Evolutionary conservation across 306 rosid genomes (phyloP).

Genomic region (Calophaca sinica): DNA sequence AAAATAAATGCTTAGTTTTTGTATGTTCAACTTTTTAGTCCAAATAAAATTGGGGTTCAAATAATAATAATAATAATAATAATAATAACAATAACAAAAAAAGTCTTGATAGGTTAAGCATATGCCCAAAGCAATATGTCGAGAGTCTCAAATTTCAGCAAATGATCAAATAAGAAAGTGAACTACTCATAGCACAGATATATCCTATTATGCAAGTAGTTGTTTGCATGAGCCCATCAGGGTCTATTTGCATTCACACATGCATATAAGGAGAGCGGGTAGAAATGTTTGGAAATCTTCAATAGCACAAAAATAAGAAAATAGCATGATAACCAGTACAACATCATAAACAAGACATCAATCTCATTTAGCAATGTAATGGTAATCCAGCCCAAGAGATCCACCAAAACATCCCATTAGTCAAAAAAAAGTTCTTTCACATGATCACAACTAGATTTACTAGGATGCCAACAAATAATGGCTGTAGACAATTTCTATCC

Average conservation of each 20-base stretch:
- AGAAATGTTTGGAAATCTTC: slow-evolving; percentile 10
- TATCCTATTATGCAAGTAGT: background rate
- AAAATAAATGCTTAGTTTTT: too few species aligned
- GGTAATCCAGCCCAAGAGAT: background rate
- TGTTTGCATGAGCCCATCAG: slow-evolving; percentile 8
- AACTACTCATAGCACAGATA: slow-evolving; percentile 3
- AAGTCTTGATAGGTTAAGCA: slow-evolving; percentile 3
- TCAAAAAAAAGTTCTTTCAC: slow-evolving; percentile 8
- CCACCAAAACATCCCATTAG: slow-evolving; percentile 8
- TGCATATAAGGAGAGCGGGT: background rate
- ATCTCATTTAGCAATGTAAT: background rate
- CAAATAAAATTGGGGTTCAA: too few species aligned
- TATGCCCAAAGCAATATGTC: slow-evolving; percentile 9
- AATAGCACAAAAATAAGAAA: background rate
- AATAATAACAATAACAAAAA: too few species aligned
- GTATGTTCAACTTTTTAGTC: too few species aligned
- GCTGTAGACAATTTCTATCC: slow-evolving; percentile 10
- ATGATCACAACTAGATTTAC: background rate
- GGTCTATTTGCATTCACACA: background rate
- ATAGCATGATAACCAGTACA: background rate
- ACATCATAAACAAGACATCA: background rate
- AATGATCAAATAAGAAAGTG: slow-evolving; percentile 22
- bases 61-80: too few species aligned
- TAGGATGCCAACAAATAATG: background rate
- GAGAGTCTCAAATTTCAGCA: background rate